Conservation (phyloP, 148 eudicot species). For the Tetragonia tetragonoides region DNA sequence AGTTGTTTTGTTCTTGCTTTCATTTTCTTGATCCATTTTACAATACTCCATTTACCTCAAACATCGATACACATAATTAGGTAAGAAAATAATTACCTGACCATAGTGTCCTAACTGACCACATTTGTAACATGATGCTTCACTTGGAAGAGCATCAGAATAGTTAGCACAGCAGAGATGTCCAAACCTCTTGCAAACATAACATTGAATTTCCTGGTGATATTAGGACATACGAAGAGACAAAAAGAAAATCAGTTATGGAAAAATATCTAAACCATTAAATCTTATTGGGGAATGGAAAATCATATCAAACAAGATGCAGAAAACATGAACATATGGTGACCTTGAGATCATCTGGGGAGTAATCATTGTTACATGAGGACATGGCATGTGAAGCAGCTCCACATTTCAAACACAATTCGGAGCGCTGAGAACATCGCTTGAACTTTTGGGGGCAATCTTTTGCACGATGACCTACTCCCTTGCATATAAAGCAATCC, state of each 20-base stretch:
- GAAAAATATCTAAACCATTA: neutral
- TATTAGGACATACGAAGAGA: neutral
- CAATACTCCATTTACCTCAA: neutral
- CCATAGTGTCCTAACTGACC: slow-evolving; percentile 89
- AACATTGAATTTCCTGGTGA: slow-evolving; percentile 79
- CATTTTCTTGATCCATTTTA: neutral
- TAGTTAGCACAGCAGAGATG: slow-evolving; percentile 88
- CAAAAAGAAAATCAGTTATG: neutral
- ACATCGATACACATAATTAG: neutral
- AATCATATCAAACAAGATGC: neutral
- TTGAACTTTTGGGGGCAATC: slow-evolving; percentile 82
- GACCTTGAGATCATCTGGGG: slow-evolving; percentile 80
- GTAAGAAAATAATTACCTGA: slow-evolving; percentile 47
- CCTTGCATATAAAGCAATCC: slow-evolving; percentile 89
- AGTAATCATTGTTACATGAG: slow-evolving; percentile 65
- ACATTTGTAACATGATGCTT: slow-evolving; percentile 85
- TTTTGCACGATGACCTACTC: slow-evolving; percentile 82
- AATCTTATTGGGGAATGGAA: neutral
- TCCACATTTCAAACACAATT: slow-evolving; percentile 86
- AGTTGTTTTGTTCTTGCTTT: neutral
- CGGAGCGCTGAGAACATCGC: slow-evolving; percentile 35
- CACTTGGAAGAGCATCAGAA: slow-evolving; percentile 39
- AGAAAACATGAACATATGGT: neutral
- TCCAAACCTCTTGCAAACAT: slow-evolving; percentile 75
- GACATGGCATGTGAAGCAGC: slow-evolving; percentile 74